Evolutionary conservation across 345 rosid genomes (phyloP), one percentile per base, ranked within the genome.

Genomic region (Lumnitzera racemosa): DNA sequence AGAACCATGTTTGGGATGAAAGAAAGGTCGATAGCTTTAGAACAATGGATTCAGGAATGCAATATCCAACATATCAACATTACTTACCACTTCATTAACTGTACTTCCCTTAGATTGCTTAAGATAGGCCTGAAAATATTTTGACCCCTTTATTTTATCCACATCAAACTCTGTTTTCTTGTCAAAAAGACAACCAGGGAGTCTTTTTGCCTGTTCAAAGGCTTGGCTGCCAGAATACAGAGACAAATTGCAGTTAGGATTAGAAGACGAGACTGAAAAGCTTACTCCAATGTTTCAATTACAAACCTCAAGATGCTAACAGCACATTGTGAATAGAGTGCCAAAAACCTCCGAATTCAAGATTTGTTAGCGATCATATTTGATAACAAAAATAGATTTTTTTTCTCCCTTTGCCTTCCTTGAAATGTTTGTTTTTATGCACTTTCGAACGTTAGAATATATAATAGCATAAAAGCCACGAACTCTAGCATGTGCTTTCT

Each of bases 81-180:
- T 55, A 29, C 64, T n/a, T 76, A 83, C 94, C 82, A 58, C 62
- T 66, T 77, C 74, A 67, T 41, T 64, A 17, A 5, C 61, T 69
- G 56, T 63, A 56, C 61, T 70, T 67, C 74, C 78, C 14, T 76
- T 77, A 64, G 76, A 69, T 15, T 84, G 83, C 65, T 78, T 76
- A 59, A 76, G 72, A 67, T 73, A 81, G 61, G 77, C 65, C 29
- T 17, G 65, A 31, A 90, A 88, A 72, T 77, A 68, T 36, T 83
- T 83, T 16, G 99, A 90, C 65, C 84, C 81, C 73, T 75, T 88
- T 29, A 94, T 73, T 75, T 78, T 84, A 46, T 80, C 94, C 58
- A 81, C 50, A 59, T 86, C 79, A 68, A 88, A 68, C 6, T 67
- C 74, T 51, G 69, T 60, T 68, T 73, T 78, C 66, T 58, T 76